Evolutionary conservation across 371 early-diverging fungal genomes (phyloP).

Genomic region (Mortierella sp.): DNA sequence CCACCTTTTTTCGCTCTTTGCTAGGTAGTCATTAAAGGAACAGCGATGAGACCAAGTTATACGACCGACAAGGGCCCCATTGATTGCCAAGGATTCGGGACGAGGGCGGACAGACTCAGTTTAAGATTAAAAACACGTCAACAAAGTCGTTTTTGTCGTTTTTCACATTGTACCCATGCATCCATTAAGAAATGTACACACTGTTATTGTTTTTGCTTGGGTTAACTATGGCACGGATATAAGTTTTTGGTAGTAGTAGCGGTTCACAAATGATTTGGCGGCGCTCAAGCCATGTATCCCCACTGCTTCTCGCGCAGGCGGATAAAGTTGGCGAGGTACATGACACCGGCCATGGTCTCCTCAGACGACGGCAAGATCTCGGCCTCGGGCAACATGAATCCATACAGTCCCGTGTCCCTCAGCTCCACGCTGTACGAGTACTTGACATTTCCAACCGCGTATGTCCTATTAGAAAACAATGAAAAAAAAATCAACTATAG

Average conservation of each 20-base stretch:
- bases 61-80: no score
- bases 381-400: slow-evolving; percentile 65
- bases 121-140: no score
- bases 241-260: not conserved
- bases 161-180: no score
- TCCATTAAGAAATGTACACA: no score
- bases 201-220: not conserved
- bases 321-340: slow-evolving; percentile 59
- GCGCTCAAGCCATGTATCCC: slow-evolving; percentile 27
- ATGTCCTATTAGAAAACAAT: slow-evolving; percentile 32
- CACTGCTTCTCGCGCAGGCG: slow-evolving; percentile 57
- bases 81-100: no score
- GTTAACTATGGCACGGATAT: not conserved
- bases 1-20: no score
- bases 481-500: not conserved
- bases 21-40: no score
- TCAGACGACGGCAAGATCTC: slow-evolving; percentile 66
- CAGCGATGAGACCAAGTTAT: no score
- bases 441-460: slow-evolving; percentile 61
- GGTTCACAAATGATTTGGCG: not conserved
- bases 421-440: slow-evolving; percentile 72
- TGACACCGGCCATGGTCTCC: slow-evolving; percentile 62
- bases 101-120: no score
- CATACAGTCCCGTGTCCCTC: slow-evolving; percentile 65
- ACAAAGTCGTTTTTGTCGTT: no score